Evolutionary conservation across 2,329 filamentous ascomycete genomes (phyloP).

Genomic region (Penicillium nordicum): DNA sequence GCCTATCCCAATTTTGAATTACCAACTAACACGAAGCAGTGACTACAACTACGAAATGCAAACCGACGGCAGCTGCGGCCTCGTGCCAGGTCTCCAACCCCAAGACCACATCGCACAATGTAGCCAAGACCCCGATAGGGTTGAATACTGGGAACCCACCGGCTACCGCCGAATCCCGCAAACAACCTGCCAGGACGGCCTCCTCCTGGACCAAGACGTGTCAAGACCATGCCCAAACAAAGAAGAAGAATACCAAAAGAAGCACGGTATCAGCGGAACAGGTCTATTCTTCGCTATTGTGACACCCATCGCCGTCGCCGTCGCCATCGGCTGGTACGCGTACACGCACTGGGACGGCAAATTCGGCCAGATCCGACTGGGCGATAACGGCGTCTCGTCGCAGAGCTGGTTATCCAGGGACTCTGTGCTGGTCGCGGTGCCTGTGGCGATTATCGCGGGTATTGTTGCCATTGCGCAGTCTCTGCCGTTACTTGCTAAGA

Average conservation of each 20-base stretch:
- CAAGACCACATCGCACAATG: conserved; percentile 59
- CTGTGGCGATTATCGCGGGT: conserved; percentile 75
- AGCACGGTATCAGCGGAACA: conserved; percentile 66
- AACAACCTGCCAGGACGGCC: conserved; percentile 77
- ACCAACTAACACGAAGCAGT: conserved; percentile 45
- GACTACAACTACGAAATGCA: conserved; percentile 91
- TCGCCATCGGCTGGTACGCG: conserved; percentile 75
- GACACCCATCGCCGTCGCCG: conserved; percentile 69
- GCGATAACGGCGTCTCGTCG: conserved; percentile 53
- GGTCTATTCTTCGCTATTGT: conserved; percentile 83
- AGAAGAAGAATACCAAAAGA: conserved; percentile 76
- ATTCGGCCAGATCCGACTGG: conserved; percentile 87
- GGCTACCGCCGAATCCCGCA: conserved; percentile 88
- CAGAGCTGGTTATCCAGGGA: conserved; percentile 61
- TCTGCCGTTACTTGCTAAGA: conserved; percentile 67
- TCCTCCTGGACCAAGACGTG: conserved; percentile 66
- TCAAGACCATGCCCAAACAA: conserved; percentile 69
- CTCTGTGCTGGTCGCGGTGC: conserved; percentile 74
- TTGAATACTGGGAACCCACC: conserved; percentile 78
- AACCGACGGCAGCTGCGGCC: conserved; percentile 69
- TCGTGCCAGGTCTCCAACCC: conserved; percentile 70
- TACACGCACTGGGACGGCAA: conserved; percentile 83
- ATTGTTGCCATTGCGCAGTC: conserved; percentile 71
- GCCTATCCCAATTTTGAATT: background rate
- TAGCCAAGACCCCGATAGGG: conserved; percentile 60